Percentiles rank a stretch among this genome's conserved stretches.
phyloP scores from a whole-genome alignment of 805 yeast species.

The Nakazawaea ernobii region DNA sequence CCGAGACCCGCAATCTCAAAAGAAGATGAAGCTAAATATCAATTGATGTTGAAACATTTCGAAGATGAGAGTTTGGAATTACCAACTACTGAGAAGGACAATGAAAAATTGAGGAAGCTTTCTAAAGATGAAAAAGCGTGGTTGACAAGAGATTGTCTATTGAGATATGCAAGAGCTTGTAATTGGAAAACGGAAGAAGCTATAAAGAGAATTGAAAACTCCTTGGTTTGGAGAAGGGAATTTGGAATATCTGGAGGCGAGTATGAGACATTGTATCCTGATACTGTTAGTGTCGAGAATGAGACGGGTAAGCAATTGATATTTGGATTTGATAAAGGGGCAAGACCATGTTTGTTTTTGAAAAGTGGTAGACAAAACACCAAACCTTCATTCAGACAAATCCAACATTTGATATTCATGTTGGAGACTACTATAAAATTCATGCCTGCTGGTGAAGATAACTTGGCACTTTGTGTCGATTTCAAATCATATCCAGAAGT shows the following conservation, averaged over 20 bases:
- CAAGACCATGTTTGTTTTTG: conserved; percentile 87
- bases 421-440: conserved; percentile 87
- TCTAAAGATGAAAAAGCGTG: conserved; percentile 70
- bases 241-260: conserved; percentile 48
- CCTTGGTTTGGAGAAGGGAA: conserved; percentile 90
- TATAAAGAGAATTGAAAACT: conserved; percentile 64
- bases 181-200: conserved; percentile 79
- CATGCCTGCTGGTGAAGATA: conserved; percentile 97
- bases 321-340: conserved; percentile 83
- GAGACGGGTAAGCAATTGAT: conserved; percentile 91
- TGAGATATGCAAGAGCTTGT: conserved; percentile 89
- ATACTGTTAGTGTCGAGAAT: conserved; percentile 58
- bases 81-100: conserved; percentile 42
- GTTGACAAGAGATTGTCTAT: conserved; percentile 87
- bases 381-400: conserved; percentile 81
- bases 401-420: conserved; percentile 92
- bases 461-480: conserved; percentile 85
- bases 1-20: conserved; percentile 30
- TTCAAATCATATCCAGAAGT: conserved; percentile 72
- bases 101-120: conserved; percentile 29
- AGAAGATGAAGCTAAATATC: conserved; percentile 56
- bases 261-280: conserved; percentile 48
- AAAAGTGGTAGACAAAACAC: conserved; percentile 97
- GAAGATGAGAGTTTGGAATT: conserved; percentile 42
- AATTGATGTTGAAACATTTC: conserved; percentile 60